Conservation (phyloP, 805 yeast species). For the Wickerhamomyces bovis region DNA sequence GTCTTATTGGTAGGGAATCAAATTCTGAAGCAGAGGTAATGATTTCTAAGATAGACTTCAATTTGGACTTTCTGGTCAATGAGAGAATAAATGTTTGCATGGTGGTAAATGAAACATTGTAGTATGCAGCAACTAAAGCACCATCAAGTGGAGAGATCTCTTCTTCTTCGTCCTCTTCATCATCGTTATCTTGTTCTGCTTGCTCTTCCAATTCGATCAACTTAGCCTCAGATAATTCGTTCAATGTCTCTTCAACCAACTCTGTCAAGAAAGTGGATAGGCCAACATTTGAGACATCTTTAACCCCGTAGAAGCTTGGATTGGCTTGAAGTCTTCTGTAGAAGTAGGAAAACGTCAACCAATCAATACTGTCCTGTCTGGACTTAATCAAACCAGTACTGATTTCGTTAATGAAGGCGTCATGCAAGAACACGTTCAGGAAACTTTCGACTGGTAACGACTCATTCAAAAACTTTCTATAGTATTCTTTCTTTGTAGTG, state of each 20-base stretch:
- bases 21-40: conserved; percentile 68
- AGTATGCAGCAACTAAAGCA: conserved; percentile 69
- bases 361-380: conserved; percentile 84
- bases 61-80: conserved; percentile 47
- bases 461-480: conserved; percentile 62
- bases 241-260: conserved; percentile 63
- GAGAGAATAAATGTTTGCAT: conserved; percentile 54
- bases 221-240: conserved; percentile 54
- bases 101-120: conserved; percentile 58
- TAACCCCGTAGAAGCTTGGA: conserved; percentile 85
- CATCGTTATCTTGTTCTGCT: conserved; percentile 30
- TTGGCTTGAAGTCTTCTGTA: conserved; percentile 75
- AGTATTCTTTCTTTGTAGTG: conserved; percentile 50
- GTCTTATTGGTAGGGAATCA: conserved; percentile 57
- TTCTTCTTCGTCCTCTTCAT: conserved; percentile 22
- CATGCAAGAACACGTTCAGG: conserved; percentile 52
- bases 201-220: conserved; percentile 50
- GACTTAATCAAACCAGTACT: conserved; percentile 53
- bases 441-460: conserved; percentile 83
- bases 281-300: conserved; percentile 56
- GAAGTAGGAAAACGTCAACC: conserved; percentile 80
- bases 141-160: conserved; percentile 57
- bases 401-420: conserved; percentile 69
- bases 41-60: conserved; percentile 58
- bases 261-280: conserved; percentile 82